These are phyloP conservation scores for Fusarium sp. DNA, from an alignment of 2,329 filamentous ascomycete species.

Conservation along the genomic window DNA sequence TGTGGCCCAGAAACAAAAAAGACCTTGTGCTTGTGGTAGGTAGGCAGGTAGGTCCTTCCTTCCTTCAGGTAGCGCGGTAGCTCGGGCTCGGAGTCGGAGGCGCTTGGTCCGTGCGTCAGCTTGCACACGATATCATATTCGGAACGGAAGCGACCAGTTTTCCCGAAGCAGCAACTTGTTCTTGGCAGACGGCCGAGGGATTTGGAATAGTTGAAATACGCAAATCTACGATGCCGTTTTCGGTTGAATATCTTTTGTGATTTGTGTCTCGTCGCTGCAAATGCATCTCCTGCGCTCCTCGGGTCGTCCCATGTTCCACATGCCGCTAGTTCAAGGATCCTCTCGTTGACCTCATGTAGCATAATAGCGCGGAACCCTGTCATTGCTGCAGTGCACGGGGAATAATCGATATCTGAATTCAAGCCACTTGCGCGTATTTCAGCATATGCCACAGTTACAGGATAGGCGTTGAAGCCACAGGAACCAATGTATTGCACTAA, in stretches of 20 bases:
- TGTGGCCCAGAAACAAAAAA: conserved; percentile 27
- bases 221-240: neutral
- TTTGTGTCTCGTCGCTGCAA: neutral
- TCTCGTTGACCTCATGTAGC: conserved; percentile 29
- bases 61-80: neutral
- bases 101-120: conserved; percentile 29
- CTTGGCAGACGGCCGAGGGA: neutral
- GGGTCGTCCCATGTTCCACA: conserved; percentile 20
- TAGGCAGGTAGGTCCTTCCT: neutral
- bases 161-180: conserved; percentile 26
- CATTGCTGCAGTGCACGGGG: conserved; percentile 17
- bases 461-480: neutral
- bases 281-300: neutral
- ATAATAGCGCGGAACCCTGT: conserved; percentile 32
- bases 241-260: neutral
- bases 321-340: conserved; percentile 33
- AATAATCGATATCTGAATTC: neutral
- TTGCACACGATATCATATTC: conserved; percentile 25
- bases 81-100: conserved; percentile 15
- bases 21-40: neutral
- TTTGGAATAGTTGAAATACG: neutral
- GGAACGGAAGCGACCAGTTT: conserved; percentile 33
- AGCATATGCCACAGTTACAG: neutral
- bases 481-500: neutral
- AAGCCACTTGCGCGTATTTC: neutral